Conservation (phyloP, 148 eudicot species). For the Drosera capensis region DNA sequence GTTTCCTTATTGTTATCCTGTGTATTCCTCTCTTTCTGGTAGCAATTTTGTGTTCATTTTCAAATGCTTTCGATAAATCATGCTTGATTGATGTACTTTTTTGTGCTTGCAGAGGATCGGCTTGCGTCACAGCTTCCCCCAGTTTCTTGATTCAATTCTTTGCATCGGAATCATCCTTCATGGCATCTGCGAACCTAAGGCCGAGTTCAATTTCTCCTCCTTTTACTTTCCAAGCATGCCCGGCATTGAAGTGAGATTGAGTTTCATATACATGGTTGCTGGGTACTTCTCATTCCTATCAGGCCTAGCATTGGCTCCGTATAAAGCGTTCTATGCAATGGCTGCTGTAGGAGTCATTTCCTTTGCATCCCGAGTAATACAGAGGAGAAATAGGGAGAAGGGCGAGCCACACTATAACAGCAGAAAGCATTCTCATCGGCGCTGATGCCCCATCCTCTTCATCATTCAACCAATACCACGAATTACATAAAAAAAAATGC, state of each 20-base stretch:
- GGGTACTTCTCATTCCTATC: slow-evolving; percentile 57
- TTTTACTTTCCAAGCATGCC: slow-evolving; percentile 29
- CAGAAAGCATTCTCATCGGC: slow-evolving; percentile 75
- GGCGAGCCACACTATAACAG: slow-evolving; percentile 52
- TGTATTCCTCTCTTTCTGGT: background rate
- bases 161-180: slow-evolving; percentile 74
- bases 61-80: background rate
- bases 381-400: slow-evolving; percentile 46
- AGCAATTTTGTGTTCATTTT: background rate
- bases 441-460: slow-evolving; percentile 22
- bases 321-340: slow-evolving; percentile 61
- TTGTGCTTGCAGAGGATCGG: slow-evolving; percentile 60
- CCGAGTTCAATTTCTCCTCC: slow-evolving; percentile 57
- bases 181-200: slow-evolving; percentile 68
- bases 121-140: slow-evolving; percentile 39
- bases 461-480: too few species aligned
- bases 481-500: too few species aligned
- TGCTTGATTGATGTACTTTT: background rate
- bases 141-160: slow-evolving; percentile 55
- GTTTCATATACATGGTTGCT: slow-evolving; percentile 64
- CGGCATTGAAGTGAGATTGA: slow-evolving; percentile 44
- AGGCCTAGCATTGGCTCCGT: slow-evolving; percentile 70
- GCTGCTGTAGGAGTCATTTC: slow-evolving; percentile 64
- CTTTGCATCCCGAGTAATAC: slow-evolving; percentile 49
- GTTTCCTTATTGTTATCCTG: too few species aligned